These are phyloP conservation scores for Blastocystis sp. DNA, from an alignment of 352 stramenopile species.

Conservation along the genomic window DNA sequence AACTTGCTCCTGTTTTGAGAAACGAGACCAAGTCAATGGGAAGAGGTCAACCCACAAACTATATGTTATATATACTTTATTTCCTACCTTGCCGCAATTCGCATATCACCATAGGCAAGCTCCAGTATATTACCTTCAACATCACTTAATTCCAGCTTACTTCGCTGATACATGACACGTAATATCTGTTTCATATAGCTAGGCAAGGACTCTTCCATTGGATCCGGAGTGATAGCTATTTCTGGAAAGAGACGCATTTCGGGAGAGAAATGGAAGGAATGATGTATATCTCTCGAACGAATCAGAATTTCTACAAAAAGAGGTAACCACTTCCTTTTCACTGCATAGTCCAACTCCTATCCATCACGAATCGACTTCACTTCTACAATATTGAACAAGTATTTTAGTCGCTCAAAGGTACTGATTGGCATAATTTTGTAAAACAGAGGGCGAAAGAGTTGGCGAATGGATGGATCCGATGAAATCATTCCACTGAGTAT, in stretches of 20 bases:
- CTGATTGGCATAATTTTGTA: neutral
- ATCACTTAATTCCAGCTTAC: neutral
- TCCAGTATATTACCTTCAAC: neutral
- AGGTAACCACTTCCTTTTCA: neutral
- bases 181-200: neutral
- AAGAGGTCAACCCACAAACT: constrained; percentile 14
- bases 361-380: neutral
- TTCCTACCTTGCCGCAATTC: neutral
- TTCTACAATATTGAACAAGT: neutral
- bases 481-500: neutral
- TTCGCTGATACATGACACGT: neutral
- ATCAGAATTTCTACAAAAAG: constrained; percentile 6
- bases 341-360: neutral
- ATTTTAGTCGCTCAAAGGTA: neutral
- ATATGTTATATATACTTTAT: neutral
- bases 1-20: neutral
- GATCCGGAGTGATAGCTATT: neutral
- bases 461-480: neutral
- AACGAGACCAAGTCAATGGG: neutral
- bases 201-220: neutral
- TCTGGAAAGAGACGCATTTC: neutral
- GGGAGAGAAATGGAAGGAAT: neutral
- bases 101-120: constrained; percentile 14
- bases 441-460: constrained; percentile 1
- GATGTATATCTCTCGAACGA: neutral